Percentiles rank a stretch among this genome's conserved stretches.
phyloP scores from a whole-genome alignment of 768 basidiomycete species.

The Lyophyllum atratum region DNA sequence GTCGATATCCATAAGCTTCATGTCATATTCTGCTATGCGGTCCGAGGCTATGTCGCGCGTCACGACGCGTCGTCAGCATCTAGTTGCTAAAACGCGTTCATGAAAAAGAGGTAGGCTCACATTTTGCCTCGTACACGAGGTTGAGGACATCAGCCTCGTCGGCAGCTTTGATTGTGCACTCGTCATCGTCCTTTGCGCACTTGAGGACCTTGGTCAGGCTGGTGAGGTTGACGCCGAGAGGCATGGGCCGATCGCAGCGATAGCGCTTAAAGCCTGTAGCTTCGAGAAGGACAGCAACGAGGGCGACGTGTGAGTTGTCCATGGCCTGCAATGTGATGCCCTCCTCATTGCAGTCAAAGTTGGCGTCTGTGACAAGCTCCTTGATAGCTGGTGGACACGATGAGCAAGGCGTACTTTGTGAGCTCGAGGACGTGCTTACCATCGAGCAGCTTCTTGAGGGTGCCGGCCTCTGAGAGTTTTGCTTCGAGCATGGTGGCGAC shows the following conservation, averaged over 20 bases:
- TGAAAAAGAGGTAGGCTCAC: slow-evolving; percentile 45
- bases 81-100: slow-evolving; percentile 1
- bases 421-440: slow-evolving; percentile 47
- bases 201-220: slow-evolving; percentile 94
- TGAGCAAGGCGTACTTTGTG: slow-evolving; percentile 1
- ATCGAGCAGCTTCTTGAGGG: slow-evolving; percentile 91
- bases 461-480: slow-evolving; percentile 81
- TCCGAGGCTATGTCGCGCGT: slow-evolving; percentile 64
- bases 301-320: slow-evolving; percentile 99
- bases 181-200: slow-evolving; percentile 96
- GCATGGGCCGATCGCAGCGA: slow-evolving; percentile 95
- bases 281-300: slow-evolving; percentile 85
- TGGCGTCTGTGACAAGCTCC: slow-evolving; percentile 96
- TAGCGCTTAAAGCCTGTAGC: slow-evolving; percentile 81
- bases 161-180: slow-evolving; percentile 84
- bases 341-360: slow-evolving; percentile 96
- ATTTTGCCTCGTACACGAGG: slow-evolving; percentile 87
- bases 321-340: slow-evolving; percentile 96
- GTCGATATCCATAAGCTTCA: slow-evolving; percentile 99
- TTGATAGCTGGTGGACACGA: slow-evolving; percentile 75
- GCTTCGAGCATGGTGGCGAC: slow-evolving; percentile 80
- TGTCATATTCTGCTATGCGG: slow-evolving; percentile 95
- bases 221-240: slow-evolving; percentile 82
- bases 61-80: slow-evolving; percentile 11
- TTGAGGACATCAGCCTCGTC: slow-evolving; percentile 91